Percentiles rank a stretch among this genome's conserved stretches.
These are phyloP conservation scores for Botryotinia convoluta DNA, from an alignment of 2,329 filamentous ascomycete genomes.

Conservation along the genomic window DNA sequence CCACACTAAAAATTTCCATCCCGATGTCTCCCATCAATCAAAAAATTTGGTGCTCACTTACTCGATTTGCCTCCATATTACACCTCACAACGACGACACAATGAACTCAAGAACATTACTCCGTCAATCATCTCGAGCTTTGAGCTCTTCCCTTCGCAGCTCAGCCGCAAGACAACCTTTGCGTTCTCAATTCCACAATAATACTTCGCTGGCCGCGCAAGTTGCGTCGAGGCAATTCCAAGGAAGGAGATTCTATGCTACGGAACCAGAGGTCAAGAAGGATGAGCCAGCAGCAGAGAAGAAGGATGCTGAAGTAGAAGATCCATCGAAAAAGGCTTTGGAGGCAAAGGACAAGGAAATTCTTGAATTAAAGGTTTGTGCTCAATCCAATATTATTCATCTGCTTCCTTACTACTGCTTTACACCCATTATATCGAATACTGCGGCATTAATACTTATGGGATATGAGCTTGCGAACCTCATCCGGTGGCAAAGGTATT, in stretches of 20 bases:
- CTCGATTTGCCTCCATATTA: neutral
- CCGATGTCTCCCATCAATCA: conserved; percentile 23
- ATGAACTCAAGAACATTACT: conserved; percentile 52
- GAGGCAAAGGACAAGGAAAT: conserved; percentile 71
- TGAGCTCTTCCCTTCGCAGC: conserved; percentile 37
- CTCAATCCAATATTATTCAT: conserved; percentile 25
- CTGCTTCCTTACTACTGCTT: neutral
- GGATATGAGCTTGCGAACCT: neutral
- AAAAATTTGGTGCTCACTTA: conserved; percentile 7
- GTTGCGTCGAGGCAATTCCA: conserved; percentile 16
- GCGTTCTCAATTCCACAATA: conserved; percentile 25
- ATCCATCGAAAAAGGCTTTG: conserved; percentile 60
- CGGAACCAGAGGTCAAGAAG: conserved; percentile 46
- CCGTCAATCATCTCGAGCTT: conserved; percentile 45
- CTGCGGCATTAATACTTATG: neutral
- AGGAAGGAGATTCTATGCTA: conserved; percentile 37
- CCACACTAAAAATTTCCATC: conserved; percentile 21
- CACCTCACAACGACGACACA: conserved; percentile 29
- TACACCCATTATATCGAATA: too few species aligned
- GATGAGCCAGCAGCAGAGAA: conserved; percentile 42
- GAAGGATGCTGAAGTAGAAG: conserved; percentile 43
- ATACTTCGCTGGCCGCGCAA: conserved; percentile 17
- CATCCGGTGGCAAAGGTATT: neutral
- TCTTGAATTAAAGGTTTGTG: conserved; percentile 77
- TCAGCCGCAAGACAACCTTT: conserved; percentile 30